A percentile compares a stretch with the other conserved stretches of the same genome.
Conservation (phyloP, 257 asterid genomes). For the Fraxinus cuspidata region DNA sequence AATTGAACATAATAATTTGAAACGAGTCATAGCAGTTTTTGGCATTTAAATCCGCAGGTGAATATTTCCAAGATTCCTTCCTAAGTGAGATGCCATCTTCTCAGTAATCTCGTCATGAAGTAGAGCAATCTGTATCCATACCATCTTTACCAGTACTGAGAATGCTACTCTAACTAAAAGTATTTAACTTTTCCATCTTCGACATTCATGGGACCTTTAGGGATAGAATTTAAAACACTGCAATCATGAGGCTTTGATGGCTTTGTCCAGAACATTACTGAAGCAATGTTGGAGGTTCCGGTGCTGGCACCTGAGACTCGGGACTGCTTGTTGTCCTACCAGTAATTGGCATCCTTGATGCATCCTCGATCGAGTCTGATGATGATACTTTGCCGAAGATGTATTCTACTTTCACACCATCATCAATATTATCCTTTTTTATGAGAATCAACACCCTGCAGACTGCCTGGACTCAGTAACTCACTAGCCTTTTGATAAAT, state of each 20-base stretch:
- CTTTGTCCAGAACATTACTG: constrained; percentile 87
- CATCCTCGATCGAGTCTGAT: constrained; percentile 29
- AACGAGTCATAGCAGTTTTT: constrained; percentile 3
- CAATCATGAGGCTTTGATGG: constrained; percentile 94
- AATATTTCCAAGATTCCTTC: constrained; percentile 62
- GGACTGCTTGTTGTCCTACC: constrained; percentile 37
- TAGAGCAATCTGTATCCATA: constrained; percentile 30
- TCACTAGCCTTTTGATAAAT: constrained; percentile 29
- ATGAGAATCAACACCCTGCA: constrained; percentile 32
- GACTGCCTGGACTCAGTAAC: constrained; percentile 35
- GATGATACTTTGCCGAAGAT: constrained; percentile 31
- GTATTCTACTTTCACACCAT: constrained; percentile 38
- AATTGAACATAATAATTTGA: no score
- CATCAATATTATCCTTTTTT: constrained; percentile 32
- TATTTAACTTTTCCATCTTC: constrained; percentile 33
- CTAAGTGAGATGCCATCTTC: constrained; percentile 40
- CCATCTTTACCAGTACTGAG: constrained; percentile 22
- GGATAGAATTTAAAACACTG: constrained; percentile 38
- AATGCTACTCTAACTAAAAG: constrained; percentile 26
- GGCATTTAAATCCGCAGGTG: constrained; percentile 73
- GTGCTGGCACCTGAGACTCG: constrained; percentile 47
- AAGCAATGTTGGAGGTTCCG: constrained; percentile 49
- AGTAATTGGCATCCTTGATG: constrained; percentile 24
- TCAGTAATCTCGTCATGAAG: constrained; percentile 35
- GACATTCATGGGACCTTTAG: constrained; percentile 33